phyloP scores from a whole-genome alignment of 1,284 basidiomycete genomes.

The Fomitopsis betulina region DNA sequence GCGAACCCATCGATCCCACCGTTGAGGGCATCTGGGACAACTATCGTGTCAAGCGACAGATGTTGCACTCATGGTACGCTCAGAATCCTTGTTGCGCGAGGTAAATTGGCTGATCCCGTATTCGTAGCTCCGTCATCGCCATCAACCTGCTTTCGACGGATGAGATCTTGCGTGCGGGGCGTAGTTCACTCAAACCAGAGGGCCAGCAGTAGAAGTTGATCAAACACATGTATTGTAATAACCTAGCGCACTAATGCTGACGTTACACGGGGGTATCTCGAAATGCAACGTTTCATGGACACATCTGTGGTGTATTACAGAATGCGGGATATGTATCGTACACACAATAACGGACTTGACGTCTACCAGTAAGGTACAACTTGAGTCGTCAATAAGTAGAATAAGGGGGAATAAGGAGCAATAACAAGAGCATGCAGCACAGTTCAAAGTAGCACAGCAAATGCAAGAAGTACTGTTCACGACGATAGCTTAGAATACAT shows the following conservation, averaged over 20 bases:
- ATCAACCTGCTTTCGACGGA: constrained; percentile 94
- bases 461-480: constrained; percentile 1
- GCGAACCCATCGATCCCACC: constrained; percentile 95
- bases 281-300: neutral
- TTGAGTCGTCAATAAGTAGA: constrained; percentile 5
- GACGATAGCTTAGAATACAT: neutral
- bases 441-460: constrained; percentile 6
- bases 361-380: constrained; percentile 8
- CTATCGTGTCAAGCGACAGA: constrained; percentile 97
- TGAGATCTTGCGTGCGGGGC: constrained; percentile 91
- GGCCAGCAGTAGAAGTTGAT: constrained; percentile 47
- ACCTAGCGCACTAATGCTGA: constrained; percentile 4
- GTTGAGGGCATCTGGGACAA: constrained; percentile 99
- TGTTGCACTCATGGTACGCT: constrained; percentile 91
- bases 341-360: constrained; percentile 8
- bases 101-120: constrained; percentile 10
- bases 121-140: constrained; percentile 88
- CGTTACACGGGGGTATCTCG: constrained; percentile 3
- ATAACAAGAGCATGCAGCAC: constrained; percentile 16
- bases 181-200: constrained; percentile 83
- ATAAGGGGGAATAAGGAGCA: constrained; percentile 22
- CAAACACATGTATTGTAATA: constrained; percentile 6
- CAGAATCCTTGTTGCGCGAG: constrained; percentile 1
- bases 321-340: constrained; percentile 9
- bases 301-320: neutral